phyloP scores from a whole-genome alignment of 208 protist genomes.

The Trypanosomatidae sp. region DNA sequence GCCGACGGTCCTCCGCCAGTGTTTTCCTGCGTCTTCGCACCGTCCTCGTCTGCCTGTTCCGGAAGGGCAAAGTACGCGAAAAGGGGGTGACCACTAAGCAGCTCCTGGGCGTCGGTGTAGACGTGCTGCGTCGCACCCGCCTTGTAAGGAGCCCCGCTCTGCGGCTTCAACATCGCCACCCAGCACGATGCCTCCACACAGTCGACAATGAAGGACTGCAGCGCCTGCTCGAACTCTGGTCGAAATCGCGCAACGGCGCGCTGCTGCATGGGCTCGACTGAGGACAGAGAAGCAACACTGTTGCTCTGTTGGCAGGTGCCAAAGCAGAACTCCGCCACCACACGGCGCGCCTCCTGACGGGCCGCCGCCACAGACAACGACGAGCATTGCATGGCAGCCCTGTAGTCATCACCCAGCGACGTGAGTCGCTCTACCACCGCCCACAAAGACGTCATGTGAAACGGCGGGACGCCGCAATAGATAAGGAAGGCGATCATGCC shows the following conservation, averaged over 20 bases:
- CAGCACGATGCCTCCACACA: slow-evolving; percentile 30
- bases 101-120: slow-evolving; percentile 27
- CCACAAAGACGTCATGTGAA: slow-evolving; percentile 40
- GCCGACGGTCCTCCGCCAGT: background rate
- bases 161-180: background rate
- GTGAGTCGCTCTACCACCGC: slow-evolving; percentile 37
- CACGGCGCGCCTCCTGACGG: slow-evolving; percentile 15
- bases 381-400: slow-evolving; percentile 13
- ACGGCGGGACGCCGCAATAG: slow-evolving; percentile 56
- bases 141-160: background rate
- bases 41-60: background rate
- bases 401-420: slow-evolving; percentile 19
- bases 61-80: slow-evolving; percentile 5
- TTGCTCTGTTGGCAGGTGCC: slow-evolving; percentile 2
- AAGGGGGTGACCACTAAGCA: slow-evolving; percentile 27
- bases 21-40: background rate
- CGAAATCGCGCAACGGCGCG: slow-evolving; percentile 13
- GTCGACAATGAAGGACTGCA: slow-evolving; percentile 44
- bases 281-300: background rate
- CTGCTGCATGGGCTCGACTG: slow-evolving; percentile 7
- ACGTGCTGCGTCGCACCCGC: background rate
- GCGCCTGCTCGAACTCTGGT: slow-evolving; percentile 19
- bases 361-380: slow-evolving; percentile 1
- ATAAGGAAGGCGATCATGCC: slow-evolving; percentile 54
- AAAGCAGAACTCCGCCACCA: slow-evolving; percentile 29